phyloP scores from a whole-genome alignment of 306 rosid species.

The Pyrus pyrifolia region DNA sequence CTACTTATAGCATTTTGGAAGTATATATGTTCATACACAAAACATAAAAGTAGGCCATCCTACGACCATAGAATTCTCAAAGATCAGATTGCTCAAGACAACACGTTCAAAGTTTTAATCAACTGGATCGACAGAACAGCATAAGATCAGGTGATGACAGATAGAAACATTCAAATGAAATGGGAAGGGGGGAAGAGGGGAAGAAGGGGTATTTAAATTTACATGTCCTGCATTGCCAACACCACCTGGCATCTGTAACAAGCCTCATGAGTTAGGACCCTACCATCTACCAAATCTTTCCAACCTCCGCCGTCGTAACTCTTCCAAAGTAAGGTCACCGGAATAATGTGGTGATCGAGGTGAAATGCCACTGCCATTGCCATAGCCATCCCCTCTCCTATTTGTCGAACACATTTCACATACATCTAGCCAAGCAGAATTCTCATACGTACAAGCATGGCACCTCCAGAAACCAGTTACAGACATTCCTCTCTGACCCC shows the following conservation, averaged over 20 bases:
- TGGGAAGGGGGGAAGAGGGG: background rate
- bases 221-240: background rate
- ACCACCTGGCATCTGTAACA: background rate
- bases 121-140: background rate
- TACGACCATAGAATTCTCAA: background rate
- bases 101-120: background rate
- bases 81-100: background rate
- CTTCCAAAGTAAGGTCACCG: conserved; percentile 38
- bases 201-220: background rate
- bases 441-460: conserved; percentile 60
- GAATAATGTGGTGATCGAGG: conserved; percentile 4
- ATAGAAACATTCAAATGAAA: background rate
- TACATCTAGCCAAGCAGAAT: conserved; percentile 34
- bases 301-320: conserved; percentile 55
- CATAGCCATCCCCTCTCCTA: conserved; percentile 18
- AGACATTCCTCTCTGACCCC: conserved; percentile 21
- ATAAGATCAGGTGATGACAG: background rate
- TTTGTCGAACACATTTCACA: conserved; percentile 77
- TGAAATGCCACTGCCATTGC: conserved; percentile 17
- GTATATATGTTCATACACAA: background rate
- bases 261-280: background rate
- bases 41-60: background rate
- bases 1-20: background rate
- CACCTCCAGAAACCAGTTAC: conserved; percentile 61
- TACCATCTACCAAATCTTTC: conserved; percentile 52